Evolutionary conservation across 768 basidiomycete genomes (phyloP), one percentile per base, ranked within the genome.

Genomic region (Xerocomus spinulosus): DNA sequence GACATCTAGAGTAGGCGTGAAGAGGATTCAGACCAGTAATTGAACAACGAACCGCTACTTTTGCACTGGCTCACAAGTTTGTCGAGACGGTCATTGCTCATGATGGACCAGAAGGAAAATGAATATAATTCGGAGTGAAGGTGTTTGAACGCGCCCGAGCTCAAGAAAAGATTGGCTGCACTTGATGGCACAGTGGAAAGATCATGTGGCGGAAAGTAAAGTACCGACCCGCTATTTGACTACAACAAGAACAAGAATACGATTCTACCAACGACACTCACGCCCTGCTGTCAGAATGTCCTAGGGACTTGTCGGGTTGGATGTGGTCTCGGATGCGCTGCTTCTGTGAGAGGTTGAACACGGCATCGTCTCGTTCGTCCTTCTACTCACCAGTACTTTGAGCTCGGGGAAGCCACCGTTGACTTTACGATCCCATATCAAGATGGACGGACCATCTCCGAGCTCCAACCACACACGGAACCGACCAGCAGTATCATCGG

Each of bases 381-480:
- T 37, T 15, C 25, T 15, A 70, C 83, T 62, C 61, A 91, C 91
- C 61, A 93, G 70, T 20, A 78, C 73, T 67, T 92, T 94, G 52
- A 92, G 71, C 68, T 96, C 94, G 0, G 94, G 94, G 60, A 97
- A 97, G 2, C 90, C 87, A 33, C 89, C 90, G 63, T 94, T 88
- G 20, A 81, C 69, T 61, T 97, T 97, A 52, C 94, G 73, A 66
- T 96, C 93, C 92, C 94, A 96, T 14, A 91, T 61, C 49, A 92
- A 66, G 38, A 67, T 52, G 24, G 80, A 73, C 15, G 59, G 10
- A 34, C 28, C 54, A 33, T 64, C 57, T 15, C 67, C 64, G 4
- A 67, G 56, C 18, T 72, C 77, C 29, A 96, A 67, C 94, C 94
- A 97, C 20, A 96, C 82, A 17, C 94, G 81, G 67, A 97, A 97